These are phyloP conservation scores for Hypomyces rosellus DNA, from an alignment of 2,329 filamentous ascomycete species.

Conservation along the genomic window DNA sequence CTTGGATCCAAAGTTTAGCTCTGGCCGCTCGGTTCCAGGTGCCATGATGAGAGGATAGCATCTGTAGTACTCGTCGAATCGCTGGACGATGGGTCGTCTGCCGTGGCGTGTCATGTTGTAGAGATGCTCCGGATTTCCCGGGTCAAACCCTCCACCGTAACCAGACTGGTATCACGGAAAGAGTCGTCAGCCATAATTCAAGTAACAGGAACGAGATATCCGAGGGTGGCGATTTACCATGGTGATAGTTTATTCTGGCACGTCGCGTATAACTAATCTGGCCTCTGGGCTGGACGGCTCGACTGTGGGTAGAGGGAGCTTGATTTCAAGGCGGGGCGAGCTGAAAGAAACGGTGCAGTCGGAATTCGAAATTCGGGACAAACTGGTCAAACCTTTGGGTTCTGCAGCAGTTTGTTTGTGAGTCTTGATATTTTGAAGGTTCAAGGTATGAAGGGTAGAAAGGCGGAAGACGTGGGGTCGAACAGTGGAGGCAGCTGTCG, in stretches of 20 bases:
- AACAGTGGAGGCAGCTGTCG: constrained; percentile 24
- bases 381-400: not conserved
- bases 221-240: not conserved
- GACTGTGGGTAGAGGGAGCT: too few relatives aligned
- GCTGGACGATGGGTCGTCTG: constrained; percentile 52
- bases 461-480: constrained; percentile 15
- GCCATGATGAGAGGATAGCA: constrained; percentile 96
- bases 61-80: constrained; percentile 97
- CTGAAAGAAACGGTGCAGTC: too few relatives aligned
- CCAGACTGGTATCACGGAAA: constrained; percentile 24
- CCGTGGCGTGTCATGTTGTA: constrained; percentile 42
- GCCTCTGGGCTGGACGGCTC: too few relatives aligned
- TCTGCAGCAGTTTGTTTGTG: constrained; percentile 7
- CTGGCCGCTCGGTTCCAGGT: constrained; percentile 78
- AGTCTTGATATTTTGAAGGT: constrained; percentile 8
- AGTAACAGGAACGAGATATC: not conserved
- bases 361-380: too few relatives aligned
- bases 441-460: constrained; percentile 2
- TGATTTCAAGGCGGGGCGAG: too few relatives aligned
- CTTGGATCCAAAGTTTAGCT: constrained; percentile 94
- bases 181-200: not conserved
- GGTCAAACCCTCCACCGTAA: constrained; percentile 39
- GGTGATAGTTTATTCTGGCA: not conserved
- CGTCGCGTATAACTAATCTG: not conserved
- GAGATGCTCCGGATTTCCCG: constrained; percentile 42